Base-by-base conservation (phyloP, 805 yeast genomes). In the Spathaspora gorwiae region DNA sequence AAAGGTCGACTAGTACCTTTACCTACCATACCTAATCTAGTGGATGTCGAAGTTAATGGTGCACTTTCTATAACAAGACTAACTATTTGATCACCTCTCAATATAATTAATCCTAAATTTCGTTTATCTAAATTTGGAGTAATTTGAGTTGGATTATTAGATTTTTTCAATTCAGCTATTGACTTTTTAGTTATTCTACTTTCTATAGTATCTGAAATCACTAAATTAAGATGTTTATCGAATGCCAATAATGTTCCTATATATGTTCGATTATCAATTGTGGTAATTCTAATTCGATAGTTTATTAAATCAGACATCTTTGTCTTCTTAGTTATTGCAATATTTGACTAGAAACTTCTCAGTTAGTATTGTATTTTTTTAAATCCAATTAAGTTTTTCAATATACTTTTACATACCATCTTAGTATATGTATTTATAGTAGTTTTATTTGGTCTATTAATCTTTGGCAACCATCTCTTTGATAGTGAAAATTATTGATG, bases 11-110 rank as follows among this genome's bases (percentile, higher is more conserved):
- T 43, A 11, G 51, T 53, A 7, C 69, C 70, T 35, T 54, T 54
- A 13, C 48, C 54, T 26, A 55, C 39, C 7, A 31, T 30, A 2
- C 54, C 56, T 37, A 53, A 51, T 59, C 65, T 56, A 46, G 45
- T 51, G 48, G 54, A 66, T 40, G 69, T 60, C 55, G 75, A 68
- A n/a, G 43, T 19, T 26, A 71, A 54, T 37, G 80, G 73, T 46
- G 88, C 78, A 47, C 70, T 62, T 66, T 87, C 92, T 30, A 87
- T 80, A 27, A 78, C 75, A 15, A 85, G 69, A 44, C 90, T 79
- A 10, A 90, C 80, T 26, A 94, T 80, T 52, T 84, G 87, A 52
- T 89, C 97, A 2, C 99, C 99, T 54, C 98, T 76, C 39, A 92
- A 68, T 33, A 92, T 84, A 1, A 87, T 77, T 42, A 94, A 73